Percentiles rank a stretch among this genome's conserved stretches.
Conservation (phyloP, 2,329 filamentous ascomycete genomes). For the Monilinia aucupariae region DNA sequence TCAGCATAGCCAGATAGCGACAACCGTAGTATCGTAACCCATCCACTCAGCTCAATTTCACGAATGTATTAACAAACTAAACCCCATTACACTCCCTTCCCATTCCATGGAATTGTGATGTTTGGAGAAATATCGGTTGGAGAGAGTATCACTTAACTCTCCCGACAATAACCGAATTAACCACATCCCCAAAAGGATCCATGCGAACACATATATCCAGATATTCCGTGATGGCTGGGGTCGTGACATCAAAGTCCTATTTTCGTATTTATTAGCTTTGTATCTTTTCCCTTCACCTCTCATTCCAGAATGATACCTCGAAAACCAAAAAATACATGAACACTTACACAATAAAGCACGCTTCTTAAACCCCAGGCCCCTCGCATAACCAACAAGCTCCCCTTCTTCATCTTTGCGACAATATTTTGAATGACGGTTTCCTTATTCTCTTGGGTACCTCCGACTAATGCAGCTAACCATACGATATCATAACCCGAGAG, state of each 20-base stretch:
- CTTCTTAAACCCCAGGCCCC: conserved; percentile 42
- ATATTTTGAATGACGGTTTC: conserved; percentile 38
- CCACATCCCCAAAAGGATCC: conserved; percentile 45
- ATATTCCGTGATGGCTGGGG: conserved; percentile 32
- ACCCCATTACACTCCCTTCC: no score
- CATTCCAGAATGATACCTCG: background rate
- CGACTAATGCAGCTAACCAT: conserved; percentile 47
- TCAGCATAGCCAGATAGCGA: no score
- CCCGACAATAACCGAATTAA: conserved; percentile 45
- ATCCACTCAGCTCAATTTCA: no score
- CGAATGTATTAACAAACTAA: background rate
- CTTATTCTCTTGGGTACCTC: conserved; percentile 40
- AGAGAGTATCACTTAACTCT: conserved; percentile 20
- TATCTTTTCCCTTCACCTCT: background rate
- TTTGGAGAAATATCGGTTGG: background rate
- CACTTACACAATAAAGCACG: conserved; percentile 44
- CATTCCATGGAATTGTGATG: no score
- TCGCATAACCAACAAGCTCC: conserved; percentile 42
- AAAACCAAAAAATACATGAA: background rate
- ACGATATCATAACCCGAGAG: conserved; percentile 42
- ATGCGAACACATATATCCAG: conserved; percentile 41
- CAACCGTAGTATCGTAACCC: no score
- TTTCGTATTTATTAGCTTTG: conserved; percentile 2
- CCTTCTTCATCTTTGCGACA: conserved; percentile 38
- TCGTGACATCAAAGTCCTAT: conserved; percentile 39